Conservation (phyloP, 2,329 filamentous ascomycete genomes). For the Botrytis byssoidea region DNA sequence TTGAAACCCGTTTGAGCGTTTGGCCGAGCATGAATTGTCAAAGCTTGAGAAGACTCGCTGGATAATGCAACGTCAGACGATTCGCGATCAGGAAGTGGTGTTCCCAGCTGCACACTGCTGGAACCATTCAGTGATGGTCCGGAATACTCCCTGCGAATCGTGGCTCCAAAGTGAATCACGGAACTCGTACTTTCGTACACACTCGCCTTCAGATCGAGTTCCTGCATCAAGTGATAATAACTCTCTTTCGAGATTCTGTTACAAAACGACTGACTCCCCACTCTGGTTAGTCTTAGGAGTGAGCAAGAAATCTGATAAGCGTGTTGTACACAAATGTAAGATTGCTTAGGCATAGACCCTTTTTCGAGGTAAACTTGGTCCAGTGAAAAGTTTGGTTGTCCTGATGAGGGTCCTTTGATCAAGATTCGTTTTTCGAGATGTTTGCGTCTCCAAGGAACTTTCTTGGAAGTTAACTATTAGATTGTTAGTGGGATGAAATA, state of each 20-base stretch:
- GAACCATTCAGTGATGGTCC: too few species aligned
- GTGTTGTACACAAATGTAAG: not conserved
- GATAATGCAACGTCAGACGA: not conserved
- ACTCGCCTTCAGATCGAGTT: not conserved
- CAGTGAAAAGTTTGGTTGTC: too few species aligned
- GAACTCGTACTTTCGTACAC: not conserved
- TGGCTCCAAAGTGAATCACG: not conserved
- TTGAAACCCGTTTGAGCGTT: rapidly evolving
- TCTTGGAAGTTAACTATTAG: too few species aligned
- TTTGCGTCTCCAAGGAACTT: too few species aligned
- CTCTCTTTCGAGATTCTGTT: not conserved
- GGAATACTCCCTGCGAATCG: not conserved
- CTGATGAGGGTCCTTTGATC: too few species aligned
- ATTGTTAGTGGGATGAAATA: too few species aligned
- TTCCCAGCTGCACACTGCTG: too few species aligned
- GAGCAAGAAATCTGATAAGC: not conserved
- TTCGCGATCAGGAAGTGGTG: not conserved
- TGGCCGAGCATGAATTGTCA: not conserved
- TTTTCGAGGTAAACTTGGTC: not conserved
- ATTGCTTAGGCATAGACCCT: not conserved
- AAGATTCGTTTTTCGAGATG: too few species aligned
- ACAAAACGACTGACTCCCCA: too few species aligned
- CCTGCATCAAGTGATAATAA: not conserved
- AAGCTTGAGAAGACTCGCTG: not conserved
- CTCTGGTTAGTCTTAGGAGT: too few species aligned